These are phyloP conservation scores for Aurinia saxatilis DNA, from an alignment of 345 rosid genomes.

Conservation along the genomic window DNA sequence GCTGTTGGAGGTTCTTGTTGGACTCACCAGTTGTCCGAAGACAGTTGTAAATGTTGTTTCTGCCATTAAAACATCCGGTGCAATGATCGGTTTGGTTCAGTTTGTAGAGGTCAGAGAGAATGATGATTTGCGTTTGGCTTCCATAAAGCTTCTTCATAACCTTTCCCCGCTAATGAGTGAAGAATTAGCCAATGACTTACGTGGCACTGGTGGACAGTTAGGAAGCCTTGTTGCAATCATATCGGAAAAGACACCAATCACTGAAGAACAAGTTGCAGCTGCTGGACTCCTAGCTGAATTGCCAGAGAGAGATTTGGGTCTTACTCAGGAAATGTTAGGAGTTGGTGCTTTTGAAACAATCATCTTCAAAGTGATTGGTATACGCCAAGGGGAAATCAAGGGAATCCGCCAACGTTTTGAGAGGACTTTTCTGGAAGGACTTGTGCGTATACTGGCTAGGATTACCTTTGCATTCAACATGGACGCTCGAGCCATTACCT, in stretches of 20 bases:
- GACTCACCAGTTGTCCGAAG: constrained; percentile 55
- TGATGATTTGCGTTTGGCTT: constrained; percentile 58
- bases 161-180: constrained; percentile 80
- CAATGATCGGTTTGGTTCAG: constrained; percentile 89
- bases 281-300: constrained; percentile 86
- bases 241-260: constrained; percentile 53
- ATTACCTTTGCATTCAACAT: constrained; percentile 64
- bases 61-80: constrained; percentile 89
- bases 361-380: constrained; percentile 42
- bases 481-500: constrained; percentile 51
- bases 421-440: constrained; percentile 79
- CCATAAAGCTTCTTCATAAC: constrained; percentile 79
- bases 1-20: constrained; percentile 94
- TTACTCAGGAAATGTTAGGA: constrained; percentile 78
- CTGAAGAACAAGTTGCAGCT: constrained; percentile 91
- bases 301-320: constrained; percentile 83
- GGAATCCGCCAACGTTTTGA: constrained; percentile 50
- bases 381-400: constrained; percentile 68
- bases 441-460: constrained; percentile 73
- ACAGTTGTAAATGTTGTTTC: constrained; percentile 65
- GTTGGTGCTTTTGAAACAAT: constrained; percentile 60
- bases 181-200: constrained; percentile 68
- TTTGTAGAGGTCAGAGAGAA: constrained; percentile 68
- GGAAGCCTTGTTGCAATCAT: constrained; percentile 61
- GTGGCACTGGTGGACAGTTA: constrained; percentile 85